Percentiles rank a stretch among this genome's conserved stretches.
These are phyloP conservation scores for Macadamia integrifolia DNA, from an alignment of 164 flowering plant species.

Conservation along the genomic window DNA sequence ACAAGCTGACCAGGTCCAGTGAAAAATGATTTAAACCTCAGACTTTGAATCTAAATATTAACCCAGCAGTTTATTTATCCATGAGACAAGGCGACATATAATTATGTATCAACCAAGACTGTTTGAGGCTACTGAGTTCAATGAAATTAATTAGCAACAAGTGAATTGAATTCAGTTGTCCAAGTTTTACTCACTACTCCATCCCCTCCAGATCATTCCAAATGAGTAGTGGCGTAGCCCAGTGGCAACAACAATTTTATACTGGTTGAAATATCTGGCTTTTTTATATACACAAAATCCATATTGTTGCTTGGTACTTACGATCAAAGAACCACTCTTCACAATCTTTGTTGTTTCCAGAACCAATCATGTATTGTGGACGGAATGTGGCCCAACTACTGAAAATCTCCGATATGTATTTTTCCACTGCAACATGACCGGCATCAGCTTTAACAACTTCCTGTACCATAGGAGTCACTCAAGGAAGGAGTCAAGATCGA, in stretches of 20 bases:
- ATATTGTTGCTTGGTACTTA: conserved; percentile 31
- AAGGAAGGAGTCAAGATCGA: not conserved
- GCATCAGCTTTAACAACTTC: conserved; percentile 85
- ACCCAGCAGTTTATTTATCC: not conserved
- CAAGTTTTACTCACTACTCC: not conserved
- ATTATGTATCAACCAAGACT: not conserved
- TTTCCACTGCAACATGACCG: conserved; percentile 83
- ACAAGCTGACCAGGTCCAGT: too few species aligned
- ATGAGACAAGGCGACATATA: not conserved
- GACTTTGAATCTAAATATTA: not conserved
- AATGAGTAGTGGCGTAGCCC: not conserved
- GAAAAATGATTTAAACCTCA: too few species aligned
- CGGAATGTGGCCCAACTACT: conserved; percentile 79
- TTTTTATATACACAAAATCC: not conserved
- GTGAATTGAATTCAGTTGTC: not conserved
- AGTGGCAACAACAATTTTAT: not conserved
- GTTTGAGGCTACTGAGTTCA: not conserved
- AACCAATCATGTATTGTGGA: conserved; percentile 99
- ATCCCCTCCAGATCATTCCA: not conserved
- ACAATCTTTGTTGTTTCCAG: conserved; percentile 98
- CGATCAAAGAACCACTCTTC: conserved; percentile 99
- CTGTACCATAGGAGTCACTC: conserved; percentile 31
- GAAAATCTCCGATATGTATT: conserved; percentile 63
- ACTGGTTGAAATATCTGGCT: not conserved
- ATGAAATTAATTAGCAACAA: not conserved